Evolutionary conservation across 2,329 filamentous ascomycete species (phyloP).

Genomic region (Xylariaceae sp.): DNA sequence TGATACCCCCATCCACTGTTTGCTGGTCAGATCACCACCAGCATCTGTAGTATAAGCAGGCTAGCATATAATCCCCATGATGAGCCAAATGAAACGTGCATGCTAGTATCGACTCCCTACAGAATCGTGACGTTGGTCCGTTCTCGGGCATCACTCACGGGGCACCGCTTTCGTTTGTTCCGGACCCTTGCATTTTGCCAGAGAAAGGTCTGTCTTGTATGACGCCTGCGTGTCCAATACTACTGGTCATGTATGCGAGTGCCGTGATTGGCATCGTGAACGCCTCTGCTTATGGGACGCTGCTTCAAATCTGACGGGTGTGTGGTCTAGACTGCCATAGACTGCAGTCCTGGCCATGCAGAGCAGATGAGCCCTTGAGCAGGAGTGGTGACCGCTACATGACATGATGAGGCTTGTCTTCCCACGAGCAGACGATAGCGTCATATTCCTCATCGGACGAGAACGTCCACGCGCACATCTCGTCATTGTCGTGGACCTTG

Average conservation of each 20-base stretch:
- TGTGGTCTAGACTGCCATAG: constrained; percentile 16
- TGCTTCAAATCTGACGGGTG: constrained; percentile 12
- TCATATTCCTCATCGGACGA: too few relatives aligned
- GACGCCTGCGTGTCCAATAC: constrained; percentile 9
- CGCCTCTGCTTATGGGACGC: constrained; percentile 14
- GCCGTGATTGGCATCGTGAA: constrained; percentile 21
- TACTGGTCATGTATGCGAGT: constrained; percentile 4
- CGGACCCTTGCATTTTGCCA: constrained; percentile 7
- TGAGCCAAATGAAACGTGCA: too few relatives aligned
- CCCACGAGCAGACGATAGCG: not conserved
- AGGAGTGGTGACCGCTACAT: constrained; percentile 1
- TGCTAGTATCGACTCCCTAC: too few relatives aligned
- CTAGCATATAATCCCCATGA: too few relatives aligned
- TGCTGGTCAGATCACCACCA: too few relatives aligned
- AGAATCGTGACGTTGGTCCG: too few relatives aligned
- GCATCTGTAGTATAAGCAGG: too few relatives aligned
- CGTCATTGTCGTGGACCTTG: too few relatives aligned
- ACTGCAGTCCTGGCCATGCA: constrained; percentile 15
- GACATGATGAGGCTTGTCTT: not conserved
- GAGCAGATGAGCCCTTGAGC: constrained; percentile 5
- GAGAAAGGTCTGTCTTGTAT: constrained; percentile 9
- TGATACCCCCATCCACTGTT: too few relatives aligned
- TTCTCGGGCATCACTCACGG: too few relatives aligned
- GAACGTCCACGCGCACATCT: too few relatives aligned
- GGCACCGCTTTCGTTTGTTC: not conserved